Evolutionary conservation across 2,329 filamentous ascomycete genomes (phyloP).

Genomic region (Diaporthe capsici): DNA sequence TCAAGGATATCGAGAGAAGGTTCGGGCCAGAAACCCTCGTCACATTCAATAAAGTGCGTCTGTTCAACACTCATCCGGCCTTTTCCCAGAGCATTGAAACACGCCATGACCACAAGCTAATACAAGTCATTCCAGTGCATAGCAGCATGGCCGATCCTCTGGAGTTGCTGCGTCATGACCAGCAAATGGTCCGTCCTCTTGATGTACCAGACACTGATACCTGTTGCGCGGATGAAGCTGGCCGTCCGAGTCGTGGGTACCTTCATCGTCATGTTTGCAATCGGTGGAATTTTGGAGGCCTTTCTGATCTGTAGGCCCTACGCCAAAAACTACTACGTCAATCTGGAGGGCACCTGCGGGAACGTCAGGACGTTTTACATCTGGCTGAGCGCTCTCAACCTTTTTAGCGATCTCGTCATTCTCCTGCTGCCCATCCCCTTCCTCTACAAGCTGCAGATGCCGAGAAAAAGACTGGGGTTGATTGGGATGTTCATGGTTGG

Average conservation of each 20-base stretch:
- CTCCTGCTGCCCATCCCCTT: conserved; percentile 15
- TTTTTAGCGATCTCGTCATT: conserved; percentile 8
- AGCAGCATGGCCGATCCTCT: conserved; percentile 20
- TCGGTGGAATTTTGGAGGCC: conserved; percentile 1
- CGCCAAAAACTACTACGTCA: conserved; percentile 4
- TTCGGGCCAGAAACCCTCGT: conserved; percentile 9
- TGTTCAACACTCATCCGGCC: neutral
- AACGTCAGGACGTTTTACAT: conserved; percentile 6
- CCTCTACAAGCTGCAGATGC: conserved; percentile 24
- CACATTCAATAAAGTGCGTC: conserved; percentile 5
- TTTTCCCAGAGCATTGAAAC: too few species aligned
- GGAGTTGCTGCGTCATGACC: conserved; percentile 16
- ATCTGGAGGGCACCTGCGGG: neutral
- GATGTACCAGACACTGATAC: conserved; percentile 9
- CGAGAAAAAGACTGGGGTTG: conserved; percentile 10
- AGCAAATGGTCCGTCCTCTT: conserved; percentile 9
- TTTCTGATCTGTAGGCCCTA: conserved; percentile 17
- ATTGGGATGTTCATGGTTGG: conserved; percentile 25
- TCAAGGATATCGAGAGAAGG: neutral
- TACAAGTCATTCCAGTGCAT: neutral
- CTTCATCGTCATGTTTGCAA: conserved; percentile 8
- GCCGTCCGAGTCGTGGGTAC: conserved; percentile 7
- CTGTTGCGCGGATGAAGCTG: conserved; percentile 11
- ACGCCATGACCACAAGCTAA: neutral
- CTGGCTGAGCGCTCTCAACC: conserved; percentile 18